Base-by-base conservation (phyloP, 2,329 filamentous ascomycete genomes). In the Neonectria punicea region DNA sequence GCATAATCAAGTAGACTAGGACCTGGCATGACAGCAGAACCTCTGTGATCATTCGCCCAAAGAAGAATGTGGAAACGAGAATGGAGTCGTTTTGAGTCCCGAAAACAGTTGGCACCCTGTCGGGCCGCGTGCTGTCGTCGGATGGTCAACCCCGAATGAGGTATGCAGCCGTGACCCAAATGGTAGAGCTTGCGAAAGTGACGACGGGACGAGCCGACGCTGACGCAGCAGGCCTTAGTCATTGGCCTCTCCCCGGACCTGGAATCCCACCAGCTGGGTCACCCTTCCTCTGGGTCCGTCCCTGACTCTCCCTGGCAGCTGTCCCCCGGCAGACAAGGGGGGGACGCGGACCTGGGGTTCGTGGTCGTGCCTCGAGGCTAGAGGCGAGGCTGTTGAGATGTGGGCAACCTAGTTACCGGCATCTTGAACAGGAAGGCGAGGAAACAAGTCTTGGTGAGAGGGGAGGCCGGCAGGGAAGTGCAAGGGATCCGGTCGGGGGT, bases 121-220 rank as follows among this genome's bases (percentile, higher is more conserved):
- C 41, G 61, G 61, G 43, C 65, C 60, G 44, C 47, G 64, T 58
- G 65, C 63, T 53, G 53, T 58, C 39, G 46, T 36, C 69, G 67
- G 68, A 59, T 32, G 55, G 56, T 54, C 58, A 59, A 62, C 53
- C 65, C 72, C 61, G 18, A 53, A 69, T 64, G 51, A 28, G 49
- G 65, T 13, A 67, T 47, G 41, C 44, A 22, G 16, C 63, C 57
- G 63, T 8, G 34, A 59, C 54, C 6, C 39, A 68, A 67, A 59
- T 32, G 66, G 72, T 18, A 70, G 68, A 74, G 60, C 69, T 74
- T 74, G 72, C 72, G 72, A 74, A 67, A 58, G 54, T 20, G 20
- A 56, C 46, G 55, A 66, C 72, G 72, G 72, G 70, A 74, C 72
- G 72, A 74, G 69, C 72, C 72, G 72, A 74, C 53, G 49, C 63